Base-by-base conservation (phyloP, 2,329 filamentous ascomycete genomes). In the Talaromyces piceae region DNA sequence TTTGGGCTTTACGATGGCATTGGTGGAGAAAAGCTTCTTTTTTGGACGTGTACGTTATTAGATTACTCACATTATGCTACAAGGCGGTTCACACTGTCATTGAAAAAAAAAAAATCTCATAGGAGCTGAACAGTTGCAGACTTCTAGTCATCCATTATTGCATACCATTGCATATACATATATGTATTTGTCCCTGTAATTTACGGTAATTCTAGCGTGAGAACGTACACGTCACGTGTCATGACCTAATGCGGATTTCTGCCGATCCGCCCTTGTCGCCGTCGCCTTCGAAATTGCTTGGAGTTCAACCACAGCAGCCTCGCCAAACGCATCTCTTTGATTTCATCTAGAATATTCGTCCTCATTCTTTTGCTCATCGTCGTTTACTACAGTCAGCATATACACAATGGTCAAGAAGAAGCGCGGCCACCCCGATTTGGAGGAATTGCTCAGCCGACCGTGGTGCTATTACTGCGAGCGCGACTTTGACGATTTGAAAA, bases 401-500 rank as follows among this genome's bases (percentile, higher is more conserved):
- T 49, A n/a, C 45, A 37, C 39, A 45, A 52, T 53, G 51, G 51
- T 47, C 16, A 95, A 95, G 75, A 94, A 93, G 77, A 91, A 89
- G 81, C 87, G 89, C 69, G 82, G 84, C 59, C 85, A 88, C 65
- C 88, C 89, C 57, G 83, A 91, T 62, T 77, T 96, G 60, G 88
- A 97, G 74, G 90, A 97, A 73, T 77, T 95, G 60, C 81, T 98
- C 56, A 76, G 78, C 59, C 86, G 91, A 52, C 87, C 91, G 46
- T 97, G 91, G 91, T 98, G 93, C 75, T 98, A 95, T 74, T 98
- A 98, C 76, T 98, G 93, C 84, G 93, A 98, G 73, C 87, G 91
- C 74, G 91, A 97, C 73, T 98, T 97, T 67, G 91, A 97, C 69
- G 93, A 98, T 69, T 71, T 95, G 44, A 96, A 95, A 76, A 90